Evolutionary conservation across 1,284 basidiomycete species (phyloP), one percentile per base, ranked within the genome.

Genomic region (Moesziomyces parantarcticus): DNA sequence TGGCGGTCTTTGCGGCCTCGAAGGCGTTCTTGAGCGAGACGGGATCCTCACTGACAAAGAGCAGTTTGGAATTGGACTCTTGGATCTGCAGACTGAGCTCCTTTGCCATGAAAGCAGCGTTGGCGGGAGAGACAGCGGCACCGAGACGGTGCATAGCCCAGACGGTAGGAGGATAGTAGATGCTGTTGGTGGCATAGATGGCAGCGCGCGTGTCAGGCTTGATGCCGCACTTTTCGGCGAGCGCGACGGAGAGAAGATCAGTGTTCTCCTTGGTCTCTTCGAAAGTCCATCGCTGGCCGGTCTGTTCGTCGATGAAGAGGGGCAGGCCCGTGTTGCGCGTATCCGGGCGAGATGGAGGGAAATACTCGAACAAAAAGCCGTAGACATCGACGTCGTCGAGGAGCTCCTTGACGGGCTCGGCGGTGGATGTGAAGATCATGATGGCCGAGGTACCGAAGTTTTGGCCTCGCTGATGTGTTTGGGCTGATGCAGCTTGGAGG

Each of bases 121-220:
- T 93, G 1, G 89, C 89, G 20, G 87, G 89, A 87, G 90, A 90
- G 82, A 91, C 86, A 52, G 90, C 88, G 3, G 86, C 92, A 13
- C 92, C 92, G 14, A 92, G 84, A 43, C 88, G 87, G 72, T 92
- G 91, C 1, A 86, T 84, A 1, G 91, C 92, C 92, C 92, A 93
- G 13, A 92, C 85, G 3, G 86, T 86, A 10, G 89, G 85, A 0
- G 89, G 88, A 68, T 92, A 93, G 80, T 92, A 92, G 51, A 80
- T 57, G 47, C 53, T 63, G 57, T 80, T 80, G 53, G 77, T 58
- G 4, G 73, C 74, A 29, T 76, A 80, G 50, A 77, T 44, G 44
- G 58, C 58, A 9, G 75, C 71, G 40, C 59, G 46, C 1, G 72
- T 69, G 54, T 77, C 64, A n/a, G 61, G 34, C n/a, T 50, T 41